A percentile compares a stretch with the other conserved stretches of the same genome.
These are phyloP conservation scores for Apostasia ramifera DNA, from an alignment of 106 monocot species.

Conservation along the genomic window DNA sequence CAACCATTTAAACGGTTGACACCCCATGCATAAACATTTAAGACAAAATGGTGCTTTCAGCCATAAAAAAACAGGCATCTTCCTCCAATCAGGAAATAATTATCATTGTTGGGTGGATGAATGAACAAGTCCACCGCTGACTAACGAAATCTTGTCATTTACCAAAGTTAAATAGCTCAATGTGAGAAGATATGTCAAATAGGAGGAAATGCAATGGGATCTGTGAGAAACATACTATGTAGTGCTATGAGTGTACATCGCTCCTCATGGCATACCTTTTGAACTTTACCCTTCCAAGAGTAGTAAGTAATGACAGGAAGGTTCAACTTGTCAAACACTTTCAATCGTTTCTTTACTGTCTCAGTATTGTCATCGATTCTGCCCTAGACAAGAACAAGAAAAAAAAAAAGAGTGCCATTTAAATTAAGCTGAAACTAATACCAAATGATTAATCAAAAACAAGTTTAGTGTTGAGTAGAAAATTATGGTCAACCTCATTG, in stretches of 20 bases:
- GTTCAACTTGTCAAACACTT: slow-evolving; percentile 63
- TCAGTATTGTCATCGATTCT: slow-evolving; percentile 95
- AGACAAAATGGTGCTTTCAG: too few relatives aligned
- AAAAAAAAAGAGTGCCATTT: not conserved
- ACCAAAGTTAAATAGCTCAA: not conserved
- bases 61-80: too few relatives aligned
- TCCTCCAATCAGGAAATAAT: too few relatives aligned
- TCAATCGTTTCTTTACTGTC: slow-evolving; percentile 80
- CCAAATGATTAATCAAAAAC: not conserved
- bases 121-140: too few relatives aligned
- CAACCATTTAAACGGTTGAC: too few relatives aligned
- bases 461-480: not conserved
- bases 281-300: slow-evolving; percentile 66
- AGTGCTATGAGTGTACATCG: too few relatives aligned
- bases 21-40: too few relatives aligned
- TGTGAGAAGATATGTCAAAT: not conserved
- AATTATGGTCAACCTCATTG: slow-evolving; percentile 52
- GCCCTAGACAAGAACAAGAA: slow-evolving; percentile 35
- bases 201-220: too few relatives aligned
- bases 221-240: too few relatives aligned
- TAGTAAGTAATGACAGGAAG: slow-evolving; percentile 86
- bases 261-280: slow-evolving; percentile 43
- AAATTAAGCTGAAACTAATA: slow-evolving; percentile 2
- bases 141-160: too few relatives aligned
- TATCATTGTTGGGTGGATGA: too few relatives aligned